A percentile compares a stretch with the other conserved stretches of the same genome.
Conservation (phyloP, 2,329 filamentous ascomycete genomes). For the Fusarium oxysporum region DNA sequence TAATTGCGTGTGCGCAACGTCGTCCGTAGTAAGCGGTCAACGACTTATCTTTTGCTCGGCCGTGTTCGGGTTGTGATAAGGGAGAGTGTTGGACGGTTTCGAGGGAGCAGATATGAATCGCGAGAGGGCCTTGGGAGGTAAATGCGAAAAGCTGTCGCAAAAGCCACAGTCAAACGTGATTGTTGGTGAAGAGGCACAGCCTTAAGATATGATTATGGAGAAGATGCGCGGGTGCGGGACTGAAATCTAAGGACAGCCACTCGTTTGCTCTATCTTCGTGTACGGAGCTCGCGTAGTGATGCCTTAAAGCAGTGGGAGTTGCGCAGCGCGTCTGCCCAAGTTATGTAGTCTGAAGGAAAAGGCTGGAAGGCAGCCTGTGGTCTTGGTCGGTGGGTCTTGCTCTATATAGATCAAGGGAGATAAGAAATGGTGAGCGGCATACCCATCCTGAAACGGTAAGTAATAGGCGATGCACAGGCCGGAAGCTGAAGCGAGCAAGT, state of each 20-base stretch:
- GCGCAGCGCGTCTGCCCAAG: conserved; percentile 26
- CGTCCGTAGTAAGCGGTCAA: conserved; percentile 24
- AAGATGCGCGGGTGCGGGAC: not conserved
- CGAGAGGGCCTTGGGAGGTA: conserved; percentile 1
- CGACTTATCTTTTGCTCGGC: conserved; percentile 2
- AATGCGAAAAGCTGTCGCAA: conserved; percentile 24
- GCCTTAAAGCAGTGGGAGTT: conserved; percentile 20
- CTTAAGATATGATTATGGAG: conserved; percentile 12
- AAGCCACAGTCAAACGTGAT: conserved; percentile 4
- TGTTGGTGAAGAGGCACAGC: conserved; percentile 26
- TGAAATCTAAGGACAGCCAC: conserved; percentile 5
- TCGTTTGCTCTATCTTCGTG: conserved; percentile 18
- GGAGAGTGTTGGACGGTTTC: not conserved
- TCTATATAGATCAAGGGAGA: conserved; percentile 33
- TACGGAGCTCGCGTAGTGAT: conserved; percentile 32
- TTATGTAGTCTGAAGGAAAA: conserved; percentile 15
- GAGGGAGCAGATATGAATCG: not conserved
- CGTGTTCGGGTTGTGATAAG: conserved; percentile 11
- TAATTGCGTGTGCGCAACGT: conserved; percentile 10
- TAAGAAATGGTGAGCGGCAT: conserved; percentile 13
- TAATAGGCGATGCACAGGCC: conserved; percentile 21
- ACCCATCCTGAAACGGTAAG: conserved; percentile 34
- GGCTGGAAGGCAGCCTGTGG: conserved; percentile 7
- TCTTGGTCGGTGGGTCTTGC: conserved; percentile 11
- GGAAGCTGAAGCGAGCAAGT: conserved; percentile 22